Conservation (phyloP, 805 yeast genomes). For the Pichia pseudocactophila region DNA sequence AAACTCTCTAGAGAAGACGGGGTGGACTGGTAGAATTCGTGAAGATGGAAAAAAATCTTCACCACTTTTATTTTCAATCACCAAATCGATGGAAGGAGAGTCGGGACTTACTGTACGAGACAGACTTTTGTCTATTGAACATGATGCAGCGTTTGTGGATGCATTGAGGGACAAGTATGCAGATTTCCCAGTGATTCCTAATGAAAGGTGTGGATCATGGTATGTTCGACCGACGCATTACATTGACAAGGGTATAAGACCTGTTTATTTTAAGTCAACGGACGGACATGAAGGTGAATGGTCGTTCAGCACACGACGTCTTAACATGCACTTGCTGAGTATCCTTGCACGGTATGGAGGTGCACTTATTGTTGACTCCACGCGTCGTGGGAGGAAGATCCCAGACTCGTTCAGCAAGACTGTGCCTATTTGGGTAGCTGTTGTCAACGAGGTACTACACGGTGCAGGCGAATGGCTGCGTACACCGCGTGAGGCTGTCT, state of each 20-base stretch:
- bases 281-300: slow-evolving; percentile 84
- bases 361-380: slow-evolving; percentile 65
- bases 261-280: slow-evolving; percentile 76
- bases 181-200: slow-evolving; percentile 46
- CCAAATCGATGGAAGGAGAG: too few species aligned
- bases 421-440: slow-evolving; percentile 87
- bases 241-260: slow-evolving; percentile 26
- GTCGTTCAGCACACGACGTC: slow-evolving; percentile 64
- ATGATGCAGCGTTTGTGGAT: slow-evolving; percentile 48
- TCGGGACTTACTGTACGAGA: slow-evolving; percentile 16
- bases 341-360: slow-evolving; percentile 37
- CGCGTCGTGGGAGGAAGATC: slow-evolving; percentile 73
- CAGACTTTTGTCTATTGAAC: slow-evolving; percentile 61
- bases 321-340: slow-evolving; percentile 64
- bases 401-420: slow-evolving; percentile 88
- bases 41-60: too few species aligned
- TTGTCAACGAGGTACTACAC: slow-evolving; percentile 47
- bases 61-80: too few species aligned
- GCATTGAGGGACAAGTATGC: slow-evolving; percentile 26
- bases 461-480: slow-evolving; percentile 7
- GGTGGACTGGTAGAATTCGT: too few species aligned
- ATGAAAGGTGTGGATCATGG: slow-evolving; percentile 87
- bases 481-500: slow-evolving; percentile 45
- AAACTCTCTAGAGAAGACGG: too few species aligned
- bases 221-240: slow-evolving; percentile 44